Conservation (phyloP, 495 filamentous ascomycete species). For the Penicillium subrubescens region DNA sequence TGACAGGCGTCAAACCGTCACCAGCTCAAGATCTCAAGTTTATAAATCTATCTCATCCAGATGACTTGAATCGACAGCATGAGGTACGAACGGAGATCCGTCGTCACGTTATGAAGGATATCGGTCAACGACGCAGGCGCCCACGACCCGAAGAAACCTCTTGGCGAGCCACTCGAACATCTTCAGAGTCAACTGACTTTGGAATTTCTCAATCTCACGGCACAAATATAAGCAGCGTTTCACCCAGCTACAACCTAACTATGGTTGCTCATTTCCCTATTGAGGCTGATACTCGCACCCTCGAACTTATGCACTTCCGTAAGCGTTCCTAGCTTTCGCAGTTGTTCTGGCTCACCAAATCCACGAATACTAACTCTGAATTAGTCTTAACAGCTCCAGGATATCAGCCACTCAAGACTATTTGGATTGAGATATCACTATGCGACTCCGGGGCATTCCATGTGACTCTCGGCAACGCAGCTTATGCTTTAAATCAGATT, state of each 20-base stretch:
- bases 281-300: too few relatives aligned
- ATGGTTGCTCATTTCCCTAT: too few relatives aligned
- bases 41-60: conserved; percentile 16
- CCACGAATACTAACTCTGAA: too few relatives aligned
- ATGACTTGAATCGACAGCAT: conserved; percentile 7
- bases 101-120: conserved; percentile 17
- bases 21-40: conserved; percentile 11
- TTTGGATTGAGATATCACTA: conserved; percentile 7
- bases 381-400: too few relatives aligned
- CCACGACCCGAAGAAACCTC: conserved; percentile 7
- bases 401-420: conserved; percentile 1
- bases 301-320: too few relatives aligned
- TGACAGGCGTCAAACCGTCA: background rate
- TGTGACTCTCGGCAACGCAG: conserved; percentile 9
- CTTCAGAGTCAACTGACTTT: too few relatives aligned
- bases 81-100: conserved; percentile 14
- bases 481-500: conserved; percentile 2
- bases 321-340: too few relatives aligned
- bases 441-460: conserved; percentile 10
- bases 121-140: conserved; percentile 11
- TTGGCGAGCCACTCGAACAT: background rate
- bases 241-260: too few relatives aligned
- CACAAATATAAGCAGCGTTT: too few relatives aligned
- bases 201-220: too few relatives aligned
- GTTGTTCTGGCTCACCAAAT: too few relatives aligned